Conservation (phyloP, 805 yeast species). For the Kuraishia ogatae region DNA sequence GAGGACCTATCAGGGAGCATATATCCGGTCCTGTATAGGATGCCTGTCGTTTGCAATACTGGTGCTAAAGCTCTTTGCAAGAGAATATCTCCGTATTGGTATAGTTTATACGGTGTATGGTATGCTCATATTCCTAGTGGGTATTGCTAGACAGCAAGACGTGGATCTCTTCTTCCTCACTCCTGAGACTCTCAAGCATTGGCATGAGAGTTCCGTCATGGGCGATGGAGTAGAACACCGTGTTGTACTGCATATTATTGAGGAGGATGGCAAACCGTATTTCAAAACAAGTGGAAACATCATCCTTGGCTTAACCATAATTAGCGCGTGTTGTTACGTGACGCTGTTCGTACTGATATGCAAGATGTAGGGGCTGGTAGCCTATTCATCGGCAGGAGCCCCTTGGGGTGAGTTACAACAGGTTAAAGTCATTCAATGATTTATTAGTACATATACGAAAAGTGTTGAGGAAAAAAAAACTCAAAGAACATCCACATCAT, state of each 20-base stretch:
- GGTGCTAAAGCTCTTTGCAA: slow-evolving; percentile 54
- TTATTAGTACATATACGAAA: neutral
- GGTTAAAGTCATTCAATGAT: neutral
- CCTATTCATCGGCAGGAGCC: neutral
- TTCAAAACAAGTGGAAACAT: slow-evolving; percentile 56
- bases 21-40: slow-evolving; percentile 64
- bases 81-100: slow-evolving; percentile 60
- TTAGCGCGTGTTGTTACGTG: slow-evolving; percentile 44
- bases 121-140: slow-evolving; percentile 28
- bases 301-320: slow-evolving; percentile 39
- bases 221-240: slow-evolving; percentile 8
- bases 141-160: slow-evolving; percentile 22
- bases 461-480: neutral
- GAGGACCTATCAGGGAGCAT: slow-evolving; percentile 81
- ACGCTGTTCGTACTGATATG: slow-evolving; percentile 40
- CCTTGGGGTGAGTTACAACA: neutral
- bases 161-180: slow-evolving; percentile 23
- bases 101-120: slow-evolving; percentile 59
- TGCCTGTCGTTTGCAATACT: slow-evolving; percentile 56
- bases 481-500: neutral
- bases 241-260: neutral
- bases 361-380: neutral
- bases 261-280: slow-evolving; percentile 14
- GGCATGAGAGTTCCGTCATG: slow-evolving; percentile 11
- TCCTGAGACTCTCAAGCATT: slow-evolving; percentile 3